Evolutionary conservation across 1,284 basidiomycete species (phyloP).

Genomic region (Cryptococcus neoformans): DNA sequence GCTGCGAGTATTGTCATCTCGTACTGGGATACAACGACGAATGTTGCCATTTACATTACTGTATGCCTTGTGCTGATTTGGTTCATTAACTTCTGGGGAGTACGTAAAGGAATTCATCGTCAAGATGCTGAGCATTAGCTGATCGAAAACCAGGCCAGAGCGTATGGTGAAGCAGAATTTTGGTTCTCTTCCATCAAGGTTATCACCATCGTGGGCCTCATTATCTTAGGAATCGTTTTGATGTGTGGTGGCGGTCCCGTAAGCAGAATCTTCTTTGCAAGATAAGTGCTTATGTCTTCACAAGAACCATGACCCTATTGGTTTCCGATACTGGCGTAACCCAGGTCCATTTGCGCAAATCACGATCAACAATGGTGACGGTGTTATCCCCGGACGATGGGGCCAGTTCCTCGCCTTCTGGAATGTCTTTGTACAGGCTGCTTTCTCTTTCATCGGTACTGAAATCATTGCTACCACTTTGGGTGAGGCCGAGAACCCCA

Average conservation of each 20-base stretch:
- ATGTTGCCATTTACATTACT: slow-evolving; percentile 51
- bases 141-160: not conserved
- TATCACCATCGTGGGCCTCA: slow-evolving; percentile 37
- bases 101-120: not conserved
- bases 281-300: not conserved
- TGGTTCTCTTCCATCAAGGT: slow-evolving; percentile 39
- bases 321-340: slow-evolving; percentile 63
- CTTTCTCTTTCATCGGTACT: slow-evolving; percentile 79
- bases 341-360: slow-evolving; percentile 53
- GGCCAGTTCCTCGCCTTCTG: slow-evolving; percentile 69
- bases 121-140: no score
- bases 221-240: slow-evolving; percentile 64
- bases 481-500: slow-evolving; percentile 60
- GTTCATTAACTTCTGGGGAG: slow-evolving; percentile 50
- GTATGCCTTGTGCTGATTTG: slow-evolving; percentile 48
- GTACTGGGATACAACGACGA: slow-evolving; percentile 46
- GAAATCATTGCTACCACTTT: slow-evolving; percentile 73
- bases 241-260: slow-evolving; percentile 66
- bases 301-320: slow-evolving; percentile 48
- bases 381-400: slow-evolving; percentile 27
- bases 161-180: slow-evolving; percentile 47
- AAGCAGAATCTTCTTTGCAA: not conserved
- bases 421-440: slow-evolving; percentile 67
- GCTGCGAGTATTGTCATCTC: slow-evolving; percentile 42
- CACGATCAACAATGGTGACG: slow-evolving; percentile 20